Conservation (phyloP, 2,329 filamentous ascomycete species). For the Monosporascus sp. region DNA sequence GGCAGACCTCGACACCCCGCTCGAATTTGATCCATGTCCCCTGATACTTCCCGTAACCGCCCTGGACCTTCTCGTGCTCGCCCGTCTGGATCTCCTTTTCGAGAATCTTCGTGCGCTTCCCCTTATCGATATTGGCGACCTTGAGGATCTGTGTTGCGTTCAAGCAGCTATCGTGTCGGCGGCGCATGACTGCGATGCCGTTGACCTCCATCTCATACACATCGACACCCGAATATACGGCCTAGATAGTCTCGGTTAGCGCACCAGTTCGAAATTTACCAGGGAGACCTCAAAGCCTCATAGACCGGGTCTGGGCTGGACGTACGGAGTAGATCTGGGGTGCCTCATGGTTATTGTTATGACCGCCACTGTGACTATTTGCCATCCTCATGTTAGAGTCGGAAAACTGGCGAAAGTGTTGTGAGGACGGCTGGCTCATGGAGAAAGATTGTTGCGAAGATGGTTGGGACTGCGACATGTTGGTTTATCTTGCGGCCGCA, state of each 20-base stretch:
- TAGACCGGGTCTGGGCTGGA: slow-evolving; percentile 1
- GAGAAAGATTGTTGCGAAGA: slow-evolving; percentile 52
- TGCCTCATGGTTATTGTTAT: slow-evolving; percentile 27
- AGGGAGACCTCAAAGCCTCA: background rate
- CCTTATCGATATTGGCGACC: slow-evolving; percentile 94
- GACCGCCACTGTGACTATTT: slow-evolving; percentile 18
- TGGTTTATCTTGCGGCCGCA: slow-evolving; percentile 20
- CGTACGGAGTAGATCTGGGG: slow-evolving; percentile 60
- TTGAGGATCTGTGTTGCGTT: slow-evolving; percentile 99
- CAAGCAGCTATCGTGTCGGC: slow-evolving; percentile 89
- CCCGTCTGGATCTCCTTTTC: slow-evolving; percentile 97
- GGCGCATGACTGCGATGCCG: slow-evolving; percentile 88
- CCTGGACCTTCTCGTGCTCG: slow-evolving; percentile 97
- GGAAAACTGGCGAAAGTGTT: slow-evolving; percentile 37
- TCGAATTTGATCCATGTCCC: slow-evolving; percentile 98
- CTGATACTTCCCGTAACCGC: slow-evolving; percentile 97
- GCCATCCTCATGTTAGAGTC: slow-evolving; percentile 30
- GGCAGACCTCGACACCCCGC: slow-evolving; percentile 86
- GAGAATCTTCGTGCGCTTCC: slow-evolving; percentile 92
- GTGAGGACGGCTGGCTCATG: slow-evolving; percentile 49
- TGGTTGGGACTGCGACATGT: slow-evolving; percentile 43
- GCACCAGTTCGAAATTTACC: slow-evolving; percentile 2
- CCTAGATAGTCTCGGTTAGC: slow-evolving; percentile 37
- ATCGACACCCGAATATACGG: slow-evolving; percentile 89
- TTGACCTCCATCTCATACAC: slow-evolving; percentile 99